phyloP scores from a whole-genome alignment of 805 yeast genomes.

The Yamadazyma endophytica region DNA sequence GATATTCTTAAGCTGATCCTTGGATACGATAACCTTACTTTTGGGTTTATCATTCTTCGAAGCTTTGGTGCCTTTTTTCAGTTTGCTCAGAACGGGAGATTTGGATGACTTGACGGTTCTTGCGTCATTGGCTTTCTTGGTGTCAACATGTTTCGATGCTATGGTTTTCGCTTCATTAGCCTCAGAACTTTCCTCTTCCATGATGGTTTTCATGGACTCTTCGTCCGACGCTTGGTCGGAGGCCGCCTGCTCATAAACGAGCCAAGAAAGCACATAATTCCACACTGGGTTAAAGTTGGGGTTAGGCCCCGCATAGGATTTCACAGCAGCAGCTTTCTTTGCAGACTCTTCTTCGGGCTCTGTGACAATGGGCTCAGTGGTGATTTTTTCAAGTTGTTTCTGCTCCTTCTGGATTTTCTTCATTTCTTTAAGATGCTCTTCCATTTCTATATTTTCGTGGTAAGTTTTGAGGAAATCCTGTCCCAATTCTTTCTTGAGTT shows the following conservation, averaged over 20 bases:
- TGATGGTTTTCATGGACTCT: neutral
- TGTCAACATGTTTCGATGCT: too few species aligned
- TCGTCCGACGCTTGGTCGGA: slow-evolving; percentile 1
- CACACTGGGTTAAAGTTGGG: slow-evolving; percentile 33
- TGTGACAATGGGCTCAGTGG: slow-evolving; percentile 3
- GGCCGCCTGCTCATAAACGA: slow-evolving; percentile 22
- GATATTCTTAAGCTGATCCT: slow-evolving; percentile 10
- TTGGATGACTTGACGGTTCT: neutral
- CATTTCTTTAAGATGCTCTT: slow-evolving; percentile 10
- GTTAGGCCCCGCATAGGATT: slow-evolving; percentile 12
- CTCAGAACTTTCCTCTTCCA: neutral
- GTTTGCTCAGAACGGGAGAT: too few species aligned
- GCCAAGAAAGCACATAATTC: slow-evolving; percentile 35
- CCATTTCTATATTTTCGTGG: slow-evolving; percentile 15
- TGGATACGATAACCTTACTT: slow-evolving; percentile 7
- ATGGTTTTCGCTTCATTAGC: slow-evolving; percentile 1
- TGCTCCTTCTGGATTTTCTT: slow-evolving; percentile 3
- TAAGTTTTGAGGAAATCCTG: slow-evolving; percentile 16
- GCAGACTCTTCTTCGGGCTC: slow-evolving; percentile 2
- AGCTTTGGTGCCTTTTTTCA: too few species aligned
- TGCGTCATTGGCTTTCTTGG: too few species aligned
- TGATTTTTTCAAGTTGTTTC: slow-evolving; percentile 2
- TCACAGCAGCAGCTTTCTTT: neutral
- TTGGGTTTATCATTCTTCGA: slow-evolving; percentile 6
- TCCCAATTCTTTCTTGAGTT: slow-evolving; percentile 22